Evolutionary conservation across 1,284 basidiomycete genomes (phyloP).

Genomic region (Termitomyces sp.): DNA sequence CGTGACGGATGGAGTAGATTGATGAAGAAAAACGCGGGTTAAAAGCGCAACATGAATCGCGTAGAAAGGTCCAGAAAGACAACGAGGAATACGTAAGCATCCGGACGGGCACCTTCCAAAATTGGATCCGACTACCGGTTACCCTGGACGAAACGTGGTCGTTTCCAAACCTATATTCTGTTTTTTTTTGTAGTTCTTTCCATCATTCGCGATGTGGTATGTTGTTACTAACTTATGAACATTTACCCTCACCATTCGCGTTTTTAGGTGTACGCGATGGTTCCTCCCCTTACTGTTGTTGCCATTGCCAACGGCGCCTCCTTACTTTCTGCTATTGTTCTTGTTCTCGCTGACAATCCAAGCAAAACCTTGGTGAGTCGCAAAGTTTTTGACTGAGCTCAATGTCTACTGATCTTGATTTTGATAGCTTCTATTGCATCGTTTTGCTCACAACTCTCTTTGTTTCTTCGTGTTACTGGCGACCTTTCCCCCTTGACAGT

Average conservation of each 20-base stretch:
- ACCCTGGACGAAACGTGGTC: neutral
- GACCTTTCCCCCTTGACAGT: slow-evolving; percentile 62
- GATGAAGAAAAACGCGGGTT: slow-evolving; percentile 13
- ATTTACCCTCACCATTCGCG: neutral
- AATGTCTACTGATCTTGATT: slow-evolving; percentile 1
- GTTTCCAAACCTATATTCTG: neutral
- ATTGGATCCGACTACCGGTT: slow-evolving; percentile 5
- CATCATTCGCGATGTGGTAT: slow-evolving; percentile 29
- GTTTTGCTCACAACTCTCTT: slow-evolving; percentile 72
- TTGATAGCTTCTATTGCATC: slow-evolving; percentile 73
- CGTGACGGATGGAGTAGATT: slow-evolving; percentile 21
- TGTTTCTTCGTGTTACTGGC: slow-evolving; percentile 82
- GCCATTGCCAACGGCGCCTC: slow-evolving; percentile 72
- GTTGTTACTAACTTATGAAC: slow-evolving; percentile 11
- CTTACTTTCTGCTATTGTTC: slow-evolving; percentile 71
- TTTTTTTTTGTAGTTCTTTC: neutral
- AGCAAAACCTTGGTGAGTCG: slow-evolving; percentile 70
- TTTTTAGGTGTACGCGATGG: slow-evolving; percentile 75
- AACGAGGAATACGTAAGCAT: slow-evolving; percentile 13
- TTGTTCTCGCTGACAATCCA: slow-evolving; percentile 70
- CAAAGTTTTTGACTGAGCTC: slow-evolving; percentile 13
- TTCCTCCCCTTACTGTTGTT: slow-evolving; percentile 71
- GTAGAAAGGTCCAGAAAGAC: slow-evolving; percentile 41
- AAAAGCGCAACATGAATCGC: slow-evolving; percentile 9
- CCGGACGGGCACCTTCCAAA: neutral